Percentiles rank a stretch among this genome's conserved stretches.
These are phyloP conservation scores for Leccinellum luteum DNA, from an alignment of 768 basidiomycete genomes.

Conservation along the genomic window DNA sequence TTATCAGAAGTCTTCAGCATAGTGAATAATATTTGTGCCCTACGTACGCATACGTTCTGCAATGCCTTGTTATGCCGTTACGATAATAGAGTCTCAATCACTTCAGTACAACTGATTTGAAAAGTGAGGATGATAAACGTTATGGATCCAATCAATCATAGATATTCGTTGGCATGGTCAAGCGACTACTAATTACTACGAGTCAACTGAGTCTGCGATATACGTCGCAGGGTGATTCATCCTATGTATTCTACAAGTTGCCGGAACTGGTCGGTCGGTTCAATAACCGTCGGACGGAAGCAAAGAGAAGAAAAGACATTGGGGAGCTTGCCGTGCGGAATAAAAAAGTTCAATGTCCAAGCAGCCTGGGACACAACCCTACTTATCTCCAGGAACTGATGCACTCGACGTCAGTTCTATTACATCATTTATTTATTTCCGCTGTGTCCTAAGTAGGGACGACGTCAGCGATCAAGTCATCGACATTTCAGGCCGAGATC, in stretches of 20 bases:
- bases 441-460: background rate
- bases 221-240: no score
- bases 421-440: background rate
- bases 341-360: no score
- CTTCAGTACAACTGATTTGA: background rate
- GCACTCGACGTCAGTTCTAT: background rate
- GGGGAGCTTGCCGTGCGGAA: background rate
- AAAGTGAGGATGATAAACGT: background rate
- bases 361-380: background rate
- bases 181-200: background rate
- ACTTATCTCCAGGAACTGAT: background rate
- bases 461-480: background rate
- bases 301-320: background rate
- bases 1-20: constrained; percentile 10
- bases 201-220: background rate
- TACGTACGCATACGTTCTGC: constrained; percentile 6
- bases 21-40: constrained; percentile 4
- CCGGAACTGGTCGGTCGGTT: no score
- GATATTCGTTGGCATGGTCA: background rate
- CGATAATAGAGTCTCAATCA: constrained; percentile 1
- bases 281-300: background rate
- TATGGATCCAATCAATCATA: background rate
- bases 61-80: constrained; percentile 12
- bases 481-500: background rate
- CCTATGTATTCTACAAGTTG: no score